A percentile compares a stretch with the other conserved stretches of the same genome.
Conservation (phyloP, 495 filamentous ascomycete genomes). For the Barbatosphaeria neglecta region DNA sequence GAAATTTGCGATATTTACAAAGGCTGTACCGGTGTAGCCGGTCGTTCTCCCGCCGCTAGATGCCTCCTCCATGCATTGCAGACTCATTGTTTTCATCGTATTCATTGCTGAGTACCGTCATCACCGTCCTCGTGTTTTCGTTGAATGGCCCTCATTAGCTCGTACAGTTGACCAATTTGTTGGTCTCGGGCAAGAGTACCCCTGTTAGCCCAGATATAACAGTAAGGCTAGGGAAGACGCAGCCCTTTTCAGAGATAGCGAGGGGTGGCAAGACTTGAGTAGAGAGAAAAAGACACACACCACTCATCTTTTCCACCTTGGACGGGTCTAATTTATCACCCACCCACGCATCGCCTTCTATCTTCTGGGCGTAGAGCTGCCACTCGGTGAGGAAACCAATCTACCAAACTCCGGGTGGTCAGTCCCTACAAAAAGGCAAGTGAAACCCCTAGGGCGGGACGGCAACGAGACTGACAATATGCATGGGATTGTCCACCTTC, state of each 20-base stretch:
- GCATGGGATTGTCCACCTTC: constrained; percentile 77
- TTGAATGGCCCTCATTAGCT: constrained; percentile 78
- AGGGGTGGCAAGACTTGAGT: background rate
- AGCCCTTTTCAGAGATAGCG: background rate
- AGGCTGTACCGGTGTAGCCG: too few relatives aligned
- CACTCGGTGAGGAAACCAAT: constrained; percentile 94
- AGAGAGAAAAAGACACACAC: constrained; percentile 37
- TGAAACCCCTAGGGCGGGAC: too few relatives aligned
- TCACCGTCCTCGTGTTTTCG: constrained; percentile 40
- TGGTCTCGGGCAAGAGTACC: constrained; percentile 49
- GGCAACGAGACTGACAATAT: constrained; percentile 54
- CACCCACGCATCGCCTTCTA: constrained; percentile 76
- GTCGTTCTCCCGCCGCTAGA: too few relatives aligned
- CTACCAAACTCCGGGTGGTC: constrained; percentile 26
- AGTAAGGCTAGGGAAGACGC: too few relatives aligned
- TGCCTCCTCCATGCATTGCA: background rate
- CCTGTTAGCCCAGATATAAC: background rate
- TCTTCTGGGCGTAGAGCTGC: constrained; percentile 83
- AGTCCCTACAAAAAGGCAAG: too few relatives aligned
- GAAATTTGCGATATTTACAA: too few relatives aligned
- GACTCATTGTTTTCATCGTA: background rate
- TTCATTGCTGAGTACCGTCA: background rate
- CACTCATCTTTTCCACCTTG: constrained; percentile 90
- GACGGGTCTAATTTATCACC: constrained; percentile 64
- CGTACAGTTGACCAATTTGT: constrained; percentile 85